These are phyloP conservation scores for Cordyceps tenuipes DNA, from an alignment of 2,329 filamentous ascomycete species.

Conservation along the genomic window DNA sequence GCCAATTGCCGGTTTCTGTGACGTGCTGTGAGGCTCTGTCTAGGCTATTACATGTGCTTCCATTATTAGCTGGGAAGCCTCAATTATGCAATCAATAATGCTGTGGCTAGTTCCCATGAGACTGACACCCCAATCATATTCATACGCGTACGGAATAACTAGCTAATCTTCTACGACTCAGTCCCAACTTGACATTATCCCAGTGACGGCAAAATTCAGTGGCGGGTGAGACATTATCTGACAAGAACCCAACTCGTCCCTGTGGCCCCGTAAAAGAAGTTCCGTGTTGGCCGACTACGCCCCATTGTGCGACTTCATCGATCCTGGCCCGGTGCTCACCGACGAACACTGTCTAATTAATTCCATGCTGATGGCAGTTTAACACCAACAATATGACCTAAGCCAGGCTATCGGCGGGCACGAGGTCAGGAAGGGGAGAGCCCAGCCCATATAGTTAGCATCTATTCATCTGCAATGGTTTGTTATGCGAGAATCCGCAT, in stretches of 20 bases:
- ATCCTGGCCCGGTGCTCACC: too few species aligned
- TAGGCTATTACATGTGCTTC: background rate
- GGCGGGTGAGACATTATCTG: slow-evolving; percentile 6
- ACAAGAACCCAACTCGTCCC: background rate
- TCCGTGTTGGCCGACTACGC: too few species aligned
- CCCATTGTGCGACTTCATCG: too few species aligned
- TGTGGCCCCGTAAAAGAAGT: too few species aligned
- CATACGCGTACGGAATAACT: background rate
- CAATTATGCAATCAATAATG: background rate
- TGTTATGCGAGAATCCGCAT: background rate
- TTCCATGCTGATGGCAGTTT: too few species aligned
- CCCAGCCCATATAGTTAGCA: background rate
- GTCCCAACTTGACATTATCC: too few species aligned
- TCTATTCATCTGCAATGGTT: background rate
- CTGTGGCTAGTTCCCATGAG: background rate
- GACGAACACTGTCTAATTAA: too few species aligned
- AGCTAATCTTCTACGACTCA: background rate
- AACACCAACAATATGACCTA: too few species aligned
- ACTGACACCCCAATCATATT: too few species aligned
- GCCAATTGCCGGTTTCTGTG: background rate
- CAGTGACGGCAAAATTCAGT: background rate
- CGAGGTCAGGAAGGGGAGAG: background rate
- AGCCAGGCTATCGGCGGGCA: background rate
- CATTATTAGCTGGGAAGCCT: background rate
- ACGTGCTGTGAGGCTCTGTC: slow-evolving; percentile 1